phyloP scores from a whole-genome alignment of 441 rosid species.

The Populus hybrid region DNA sequence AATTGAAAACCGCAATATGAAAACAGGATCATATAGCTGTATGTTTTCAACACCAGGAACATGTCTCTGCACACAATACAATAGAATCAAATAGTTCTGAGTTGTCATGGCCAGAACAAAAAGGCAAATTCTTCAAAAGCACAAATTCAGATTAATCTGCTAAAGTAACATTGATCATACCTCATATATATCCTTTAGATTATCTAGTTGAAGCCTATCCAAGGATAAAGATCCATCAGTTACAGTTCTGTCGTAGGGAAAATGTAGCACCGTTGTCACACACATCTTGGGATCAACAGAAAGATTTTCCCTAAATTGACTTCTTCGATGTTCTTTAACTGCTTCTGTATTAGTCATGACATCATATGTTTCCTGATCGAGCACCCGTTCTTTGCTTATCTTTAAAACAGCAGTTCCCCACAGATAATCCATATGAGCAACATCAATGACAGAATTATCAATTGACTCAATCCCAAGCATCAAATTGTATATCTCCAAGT shows the following conservation, averaged over 20 bases:
- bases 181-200: constrained; percentile 28
- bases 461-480: constrained; percentile 59
- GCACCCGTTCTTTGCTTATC: constrained; percentile 48
- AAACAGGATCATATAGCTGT: constrained; percentile 78
- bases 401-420: constrained; percentile 80
- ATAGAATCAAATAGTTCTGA: constrained; percentile 19
- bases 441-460: constrained; percentile 34
- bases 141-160: constrained; percentile 9
- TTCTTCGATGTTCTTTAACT: constrained; percentile 48
- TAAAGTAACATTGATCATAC: constrained; percentile 30
- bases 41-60: constrained; percentile 30
- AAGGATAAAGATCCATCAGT: constrained; percentile 26
- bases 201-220: constrained; percentile 31
- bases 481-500: constrained; percentile 67
- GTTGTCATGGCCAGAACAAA: neutral
- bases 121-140: constrained; percentile 3
- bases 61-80: constrained; percentile 42
- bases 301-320: constrained; percentile 77
- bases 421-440: constrained; percentile 52
- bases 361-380: constrained; percentile 41
- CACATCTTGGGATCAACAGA: constrained; percentile 72
- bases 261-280: constrained; percentile 59
- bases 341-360: constrained; percentile 38
- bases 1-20: constrained; percentile 66
- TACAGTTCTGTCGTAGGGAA: constrained; percentile 62